Percentiles rank a stretch among this genome's conserved stretches.
Evolutionary conservation across 768 basidiomycete genomes (phyloP).

Genomic region (Chalciporus pseudorubinellus): DNA sequence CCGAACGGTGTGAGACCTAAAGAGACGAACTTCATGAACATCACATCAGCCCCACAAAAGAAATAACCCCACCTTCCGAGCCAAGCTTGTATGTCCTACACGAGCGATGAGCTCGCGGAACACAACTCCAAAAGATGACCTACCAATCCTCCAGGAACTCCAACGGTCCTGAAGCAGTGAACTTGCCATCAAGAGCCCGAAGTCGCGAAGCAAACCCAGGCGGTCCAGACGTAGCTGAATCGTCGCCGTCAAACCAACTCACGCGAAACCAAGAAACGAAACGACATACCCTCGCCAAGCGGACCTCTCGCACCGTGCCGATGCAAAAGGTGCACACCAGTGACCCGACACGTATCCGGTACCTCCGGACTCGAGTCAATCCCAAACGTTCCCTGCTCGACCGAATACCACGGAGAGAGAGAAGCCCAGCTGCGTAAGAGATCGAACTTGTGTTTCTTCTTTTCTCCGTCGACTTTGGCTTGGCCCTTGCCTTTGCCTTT

Average conservation of each 20-base stretch:
- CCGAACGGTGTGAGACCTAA: slow-evolving; percentile 80
- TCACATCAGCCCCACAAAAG: neutral
- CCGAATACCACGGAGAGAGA: slow-evolving; percentile 77
- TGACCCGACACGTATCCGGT: slow-evolving; percentile 66
- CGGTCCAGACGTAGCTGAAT: slow-evolving; percentile 34
- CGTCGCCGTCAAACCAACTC: slow-evolving; percentile 11
- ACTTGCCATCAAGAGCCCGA: slow-evolving; percentile 45
- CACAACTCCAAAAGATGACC: slow-evolving; percentile 17
- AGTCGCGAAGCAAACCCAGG: slow-evolving; percentile 52
- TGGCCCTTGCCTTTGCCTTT: slow-evolving; percentile 13
- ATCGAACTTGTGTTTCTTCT: slow-evolving; percentile 44
- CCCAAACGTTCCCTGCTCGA: slow-evolving; percentile 58
- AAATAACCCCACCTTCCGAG: slow-evolving; percentile 52
- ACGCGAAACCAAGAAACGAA: slow-evolving; percentile 19
- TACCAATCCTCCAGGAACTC: slow-evolving; percentile 78
- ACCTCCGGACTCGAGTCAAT: slow-evolving; percentile 64
- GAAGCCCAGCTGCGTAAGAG: slow-evolving; percentile 76
- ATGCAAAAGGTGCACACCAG: slow-evolving; percentile 72
- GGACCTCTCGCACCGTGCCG: slow-evolving; percentile 70
- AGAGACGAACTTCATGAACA: neutral
- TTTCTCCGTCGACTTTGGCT: slow-evolving; percentile 26
- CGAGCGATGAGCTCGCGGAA: neutral
- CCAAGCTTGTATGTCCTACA: slow-evolving; percentile 81
- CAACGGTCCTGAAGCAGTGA: slow-evolving; percentile 60
- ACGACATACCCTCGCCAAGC: slow-evolving; percentile 25